Evolutionary conservation across 192 early-diverging fungal genomes (phyloP).

Genomic region (Coemansia sp.): DNA sequence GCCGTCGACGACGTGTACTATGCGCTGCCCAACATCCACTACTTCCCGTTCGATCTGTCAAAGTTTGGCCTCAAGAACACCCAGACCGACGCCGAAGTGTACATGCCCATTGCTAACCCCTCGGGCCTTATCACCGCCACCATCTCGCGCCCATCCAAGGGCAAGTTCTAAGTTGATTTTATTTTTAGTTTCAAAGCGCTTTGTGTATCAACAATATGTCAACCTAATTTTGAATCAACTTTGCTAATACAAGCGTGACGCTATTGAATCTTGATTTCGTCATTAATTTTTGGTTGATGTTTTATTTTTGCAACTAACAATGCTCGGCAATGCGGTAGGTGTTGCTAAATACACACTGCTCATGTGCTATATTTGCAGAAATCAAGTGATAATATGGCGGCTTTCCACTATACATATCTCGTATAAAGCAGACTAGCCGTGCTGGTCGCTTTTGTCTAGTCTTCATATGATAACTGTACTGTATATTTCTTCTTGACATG

Average conservation of each 20-base stretch:
- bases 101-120: conserved; percentile 70
- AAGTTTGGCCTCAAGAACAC: conserved; percentile 72
- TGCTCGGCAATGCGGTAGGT: background rate
- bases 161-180: conserved; percentile 18
- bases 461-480: background rate
- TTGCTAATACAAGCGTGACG: too few species aligned
- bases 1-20: conserved; percentile 61
- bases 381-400: background rate
- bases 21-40: conserved; percentile 73
- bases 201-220: background rate
- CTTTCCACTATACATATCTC: background rate
- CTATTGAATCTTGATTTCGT: background rate
- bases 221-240: too few species aligned
- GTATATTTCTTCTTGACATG: background rate
- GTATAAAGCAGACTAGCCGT: too few species aligned
- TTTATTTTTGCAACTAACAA: too few species aligned
- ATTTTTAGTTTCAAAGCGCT: background rate
- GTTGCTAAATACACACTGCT: too few species aligned
- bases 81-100: conserved; percentile 65
- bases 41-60: conserved; percentile 71
- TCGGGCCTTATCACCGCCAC: conserved; percentile 74
- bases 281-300: background rate
- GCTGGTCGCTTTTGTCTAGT: background rate
- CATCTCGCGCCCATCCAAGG: conserved; percentile 53
- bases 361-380: too few species aligned